A percentile compares a stretch with the other conserved stretches of the same genome.
These are phyloP conservation scores for Drechslerella dactyloides DNA, from an alignment of 2,329 filamentous ascomycete species.

Conservation along the genomic window DNA sequence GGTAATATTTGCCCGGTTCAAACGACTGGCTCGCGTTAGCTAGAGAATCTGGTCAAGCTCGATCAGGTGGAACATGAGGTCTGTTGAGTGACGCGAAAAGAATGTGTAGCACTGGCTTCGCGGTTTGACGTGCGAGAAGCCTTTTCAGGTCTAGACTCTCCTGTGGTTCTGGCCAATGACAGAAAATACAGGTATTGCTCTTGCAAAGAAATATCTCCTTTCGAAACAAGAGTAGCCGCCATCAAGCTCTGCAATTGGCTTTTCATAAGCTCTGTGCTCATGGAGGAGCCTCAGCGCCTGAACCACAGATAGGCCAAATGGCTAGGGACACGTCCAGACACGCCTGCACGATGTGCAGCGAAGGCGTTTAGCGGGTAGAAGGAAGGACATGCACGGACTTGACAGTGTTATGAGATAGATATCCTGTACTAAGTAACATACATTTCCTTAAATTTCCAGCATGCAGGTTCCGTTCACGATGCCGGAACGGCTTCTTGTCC, in stretches of 20 bases:
- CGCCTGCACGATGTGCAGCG: too few species aligned
- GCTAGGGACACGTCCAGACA: too few species aligned
- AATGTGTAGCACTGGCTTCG: conserved; percentile 30
- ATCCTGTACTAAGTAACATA: too few species aligned
- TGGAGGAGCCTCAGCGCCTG: conserved; percentile 8
- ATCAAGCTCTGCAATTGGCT: conserved; percentile 31
- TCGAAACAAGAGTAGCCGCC: conserved; percentile 37
- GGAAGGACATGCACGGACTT: too few species aligned
- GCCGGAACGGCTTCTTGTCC: too few species aligned
- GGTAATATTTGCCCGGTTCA: too few species aligned
- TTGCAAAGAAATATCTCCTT: conserved; percentile 24
- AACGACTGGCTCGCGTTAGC: neutral
- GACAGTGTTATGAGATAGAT: too few species aligned
- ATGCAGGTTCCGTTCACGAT: too few species aligned
- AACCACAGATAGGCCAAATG: neutral
- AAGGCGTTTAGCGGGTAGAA: too few species aligned
- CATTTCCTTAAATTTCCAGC: too few species aligned
- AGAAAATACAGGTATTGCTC: conserved; percentile 5
- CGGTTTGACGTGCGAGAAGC: conserved; percentile 21
- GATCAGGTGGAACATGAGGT: conserved; percentile 17
- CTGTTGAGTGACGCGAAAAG: conserved; percentile 25
- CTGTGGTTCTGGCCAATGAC: conserved; percentile 16
- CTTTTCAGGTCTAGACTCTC: conserved; percentile 19
- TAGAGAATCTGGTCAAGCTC: neutral
- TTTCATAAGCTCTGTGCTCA: neutral